A percentile compares a stretch with the other conserved stretches of the same genome.
Evolutionary conservation across 108 stramenopile genomes (phyloP).

Genomic region (Skeletonema potamos): DNA sequence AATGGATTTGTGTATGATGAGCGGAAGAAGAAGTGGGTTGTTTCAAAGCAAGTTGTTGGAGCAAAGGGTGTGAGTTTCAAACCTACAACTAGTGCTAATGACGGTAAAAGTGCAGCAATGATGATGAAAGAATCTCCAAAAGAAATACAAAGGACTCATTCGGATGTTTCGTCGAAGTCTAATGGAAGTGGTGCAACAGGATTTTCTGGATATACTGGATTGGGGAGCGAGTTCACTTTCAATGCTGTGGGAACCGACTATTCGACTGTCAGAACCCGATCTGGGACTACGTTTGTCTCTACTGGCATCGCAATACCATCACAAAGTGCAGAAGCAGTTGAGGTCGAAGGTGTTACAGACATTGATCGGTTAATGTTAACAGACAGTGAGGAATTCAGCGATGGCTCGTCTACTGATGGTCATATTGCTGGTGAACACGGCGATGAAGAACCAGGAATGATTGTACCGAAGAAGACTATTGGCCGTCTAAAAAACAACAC

Average conservation of each 20-base stretch:
- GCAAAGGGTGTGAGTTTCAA: slow-evolving; percentile 32
- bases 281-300: neutral
- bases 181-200: slow-evolving; percentile 12
- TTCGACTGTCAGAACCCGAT: neutral
- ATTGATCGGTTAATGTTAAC: neutral
- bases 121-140: slow-evolving; percentile 1
- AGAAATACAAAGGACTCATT: slow-evolving; percentile 1
- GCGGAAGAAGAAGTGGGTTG: slow-evolving; percentile 42
- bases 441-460: slow-evolving; percentile 6
- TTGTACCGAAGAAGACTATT: neutral
- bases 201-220: neutral
- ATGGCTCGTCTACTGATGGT: neutral
- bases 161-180: slow-evolving; percentile 15
- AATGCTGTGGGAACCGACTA: slow-evolving; percentile 22
- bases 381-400: neutral
- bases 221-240: slow-evolving; percentile 31
- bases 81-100: neutral
- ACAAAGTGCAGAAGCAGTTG: neutral
- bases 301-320: neutral
- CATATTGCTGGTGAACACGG: neutral
- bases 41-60: slow-evolving; percentile 9
- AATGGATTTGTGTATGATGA: slow-evolving; percentile 45
- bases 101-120: neutral
- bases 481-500: neutral
- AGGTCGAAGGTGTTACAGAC: neutral